phyloP scores from a whole-genome alignment of 176 grass and related monocot species.

The Musa schizocarpa region DNA sequence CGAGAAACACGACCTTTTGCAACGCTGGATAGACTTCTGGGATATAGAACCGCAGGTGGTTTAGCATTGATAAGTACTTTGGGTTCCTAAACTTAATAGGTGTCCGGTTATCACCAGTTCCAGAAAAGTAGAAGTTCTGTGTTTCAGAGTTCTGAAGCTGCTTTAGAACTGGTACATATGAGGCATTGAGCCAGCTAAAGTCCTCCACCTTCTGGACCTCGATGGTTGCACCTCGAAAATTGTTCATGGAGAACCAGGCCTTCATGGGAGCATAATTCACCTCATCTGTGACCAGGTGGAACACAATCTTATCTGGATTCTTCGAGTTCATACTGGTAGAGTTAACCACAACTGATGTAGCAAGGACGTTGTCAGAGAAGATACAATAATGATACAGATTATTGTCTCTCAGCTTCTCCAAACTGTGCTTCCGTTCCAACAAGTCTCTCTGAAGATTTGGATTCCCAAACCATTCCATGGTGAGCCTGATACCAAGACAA shows the following conservation, averaged over 20 bases:
- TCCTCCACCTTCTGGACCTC: constrained; percentile 90
- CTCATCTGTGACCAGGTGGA: constrained; percentile 90
- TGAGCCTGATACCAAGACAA: constrained; percentile 79
- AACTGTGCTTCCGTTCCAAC: constrained; percentile 35
- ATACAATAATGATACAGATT: constrained; percentile 83
- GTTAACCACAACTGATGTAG: constrained; percentile 75
- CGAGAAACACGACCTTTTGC: constrained; percentile 85
- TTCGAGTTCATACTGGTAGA: constrained; percentile 69
- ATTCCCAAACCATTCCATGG: constrained; percentile 80
- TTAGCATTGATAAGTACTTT: constrained; percentile 97
- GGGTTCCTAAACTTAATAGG: constrained; percentile 98
- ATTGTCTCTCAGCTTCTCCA: constrained; percentile 63
- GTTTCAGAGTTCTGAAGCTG: constrained; percentile 79
- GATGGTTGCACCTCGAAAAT: constrained; percentile 58
- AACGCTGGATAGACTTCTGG: constrained; percentile 87
- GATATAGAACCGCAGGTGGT: constrained; percentile 91
- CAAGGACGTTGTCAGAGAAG: constrained; percentile 94
- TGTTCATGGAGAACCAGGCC: constrained; percentile 82
- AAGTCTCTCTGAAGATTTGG: constrained; percentile 55
- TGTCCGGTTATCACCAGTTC: constrained; percentile 44
- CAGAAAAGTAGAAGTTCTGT: constrained; percentile 93
- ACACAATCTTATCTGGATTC: constrained; percentile 65
- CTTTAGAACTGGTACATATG: constrained; percentile 88
- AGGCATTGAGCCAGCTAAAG: constrained; percentile 88
- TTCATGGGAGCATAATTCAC: constrained; percentile 88